A percentile compares a stretch with the other conserved stretches of the same genome.
Evolutionary conservation across 2,329 filamentous ascomycete genomes (phyloP).

Genomic region (Colletotrichum sp.): DNA sequence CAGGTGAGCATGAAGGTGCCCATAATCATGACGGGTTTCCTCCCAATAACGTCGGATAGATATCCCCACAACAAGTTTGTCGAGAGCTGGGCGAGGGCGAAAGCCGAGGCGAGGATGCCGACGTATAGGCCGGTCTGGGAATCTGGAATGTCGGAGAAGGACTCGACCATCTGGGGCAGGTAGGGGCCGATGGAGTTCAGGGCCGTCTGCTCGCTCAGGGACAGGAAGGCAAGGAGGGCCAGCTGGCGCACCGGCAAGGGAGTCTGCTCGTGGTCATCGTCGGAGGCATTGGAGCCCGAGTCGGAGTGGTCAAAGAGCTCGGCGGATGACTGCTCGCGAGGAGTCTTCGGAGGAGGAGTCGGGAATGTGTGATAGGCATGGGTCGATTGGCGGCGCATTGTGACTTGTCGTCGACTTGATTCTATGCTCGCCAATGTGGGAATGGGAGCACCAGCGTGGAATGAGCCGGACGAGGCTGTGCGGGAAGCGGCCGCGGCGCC

Average conservation of each 20-base stretch:
- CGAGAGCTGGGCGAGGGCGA: conserved; percentile 88
- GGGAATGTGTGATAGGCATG: conserved; percentile 84
- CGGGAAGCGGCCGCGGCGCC: conserved; percentile 10
- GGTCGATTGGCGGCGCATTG: conserved; percentile 42
- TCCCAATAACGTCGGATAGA: conserved; percentile 77
- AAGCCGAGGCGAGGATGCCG: conserved; percentile 86
- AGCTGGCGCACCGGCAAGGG: conserved; percentile 86
- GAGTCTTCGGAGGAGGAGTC: conserved; percentile 72
- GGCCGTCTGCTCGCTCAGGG: conserved; percentile 92
- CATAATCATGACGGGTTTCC: conserved; percentile 81
- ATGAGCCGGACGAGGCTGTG: conserved; percentile 47
- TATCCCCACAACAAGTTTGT: conserved; percentile 95
- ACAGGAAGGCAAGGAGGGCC: conserved; percentile 83
- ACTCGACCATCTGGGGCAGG: conserved; percentile 87
- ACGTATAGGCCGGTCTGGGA: conserved; percentile 84
- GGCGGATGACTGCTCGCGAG: conserved; percentile 53
- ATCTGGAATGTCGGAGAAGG: conserved; percentile 79
- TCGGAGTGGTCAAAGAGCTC: conserved; percentile 26
- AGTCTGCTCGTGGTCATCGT: conserved; percentile 58
- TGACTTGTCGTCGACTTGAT: conserved; percentile 17
- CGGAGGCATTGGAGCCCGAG: conserved; percentile 28
- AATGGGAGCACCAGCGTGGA: conserved; percentile 57
- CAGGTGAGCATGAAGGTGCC: conserved; percentile 83
- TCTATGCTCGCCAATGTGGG: conserved; percentile 35
- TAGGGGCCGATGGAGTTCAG: conserved; percentile 97